Evolutionary conservation across 1,284 basidiomycete genomes (phyloP), one percentile per base, ranked within the genome.

Genomic region (Peniophora sp.): DNA sequence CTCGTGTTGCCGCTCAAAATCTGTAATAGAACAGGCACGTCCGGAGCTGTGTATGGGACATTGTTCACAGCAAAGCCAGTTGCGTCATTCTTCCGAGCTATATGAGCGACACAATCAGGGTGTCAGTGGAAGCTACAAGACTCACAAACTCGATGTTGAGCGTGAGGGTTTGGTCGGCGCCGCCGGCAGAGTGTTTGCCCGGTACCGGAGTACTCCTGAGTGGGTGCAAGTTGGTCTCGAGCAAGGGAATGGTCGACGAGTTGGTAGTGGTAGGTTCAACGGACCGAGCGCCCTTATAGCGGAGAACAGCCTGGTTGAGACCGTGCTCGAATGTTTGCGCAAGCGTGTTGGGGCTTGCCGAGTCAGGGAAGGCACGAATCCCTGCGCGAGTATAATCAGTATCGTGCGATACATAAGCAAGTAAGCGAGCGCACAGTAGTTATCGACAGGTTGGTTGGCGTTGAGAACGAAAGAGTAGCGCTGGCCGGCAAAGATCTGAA

Each of bases 301-400:
- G 70, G 32, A 83, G 58, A 51, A 84, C 77, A 2, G 78, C 82
- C n/a, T 68, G 65, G 56, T 77, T 78, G 45, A 71, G 58, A 3
- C 72, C 72, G 9, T 63, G 64, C 0, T 74, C 43, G 47, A 48
- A 45, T 9, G 50, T 17, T 19, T 32, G 10, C n/a, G 27, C n/a
- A 2, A 5, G 24, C 27, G 12, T 55, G 44, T 22, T 67, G 38
- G 27, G 27, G 27, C 27, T 32, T 12, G 27, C 27, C 5, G 27
- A 32, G 27, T 41, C 19, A n/a, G n/a, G n/a, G 2, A 65, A 16
- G 9, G 61, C 54, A 17, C 64, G 58, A 10, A 54, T 62, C 51
- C 76, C 45, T 0, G 58, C 27, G 41, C 59, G 49, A 64, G 44
- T n/a, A 66, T 65, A 1, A 57, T 55, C 2, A 71, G 54, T 52